Base-by-base conservation (phyloP, 2,329 filamentous ascomycete genomes). In the Ceratocystis cacaofunesta region DNA sequence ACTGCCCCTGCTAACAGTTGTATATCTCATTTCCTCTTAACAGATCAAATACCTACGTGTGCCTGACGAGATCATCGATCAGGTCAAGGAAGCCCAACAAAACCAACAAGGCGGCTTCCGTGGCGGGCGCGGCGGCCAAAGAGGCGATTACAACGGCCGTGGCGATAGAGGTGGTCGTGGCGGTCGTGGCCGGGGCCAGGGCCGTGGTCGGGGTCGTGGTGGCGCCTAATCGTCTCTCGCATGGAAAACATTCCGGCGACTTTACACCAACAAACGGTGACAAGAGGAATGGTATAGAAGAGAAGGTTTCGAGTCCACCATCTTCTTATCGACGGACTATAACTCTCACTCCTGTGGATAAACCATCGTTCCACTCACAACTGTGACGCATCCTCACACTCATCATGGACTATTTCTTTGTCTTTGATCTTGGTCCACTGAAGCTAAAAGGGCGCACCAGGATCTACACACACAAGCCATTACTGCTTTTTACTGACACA, bases 41-140 rank as follows among this genome's bases (percentile, higher is more conserved):
- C 73, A 96, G 94, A 99, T 99, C 79, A 99, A 99, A 80, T 99
- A 96, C 78, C 84, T 99, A 41, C 86, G 92, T 71, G 90, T 99
- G 2, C 91, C 92, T 63, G 92, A 99, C 77, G 92, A 97, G 76
- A 95, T 99, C 68, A 89, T 99, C 76, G 92, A 97, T 69, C 77
- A 90, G 48, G 92, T 94, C 28, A 95, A 91, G 80, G 92, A 97
- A 70, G 89, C 94, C 73, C 92, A 97, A 75, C 87, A 89, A 73
- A 82, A 82, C 69, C 85, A 90, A 71, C 79, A 78, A 67, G 76
- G 79, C 63, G 78, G 78, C 68, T 88, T 86, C 72, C 81, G 86
- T 66, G 85, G 88, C 61, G 85, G 87, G 50, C 80, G 85, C 48
- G 80, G 83, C 68, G 81, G 83, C 17, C 76, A 82, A 72, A 79